Base-by-base conservation (phyloP, 768 basidiomycete genomes). In the Neoboletus subvelutipes region DNA sequence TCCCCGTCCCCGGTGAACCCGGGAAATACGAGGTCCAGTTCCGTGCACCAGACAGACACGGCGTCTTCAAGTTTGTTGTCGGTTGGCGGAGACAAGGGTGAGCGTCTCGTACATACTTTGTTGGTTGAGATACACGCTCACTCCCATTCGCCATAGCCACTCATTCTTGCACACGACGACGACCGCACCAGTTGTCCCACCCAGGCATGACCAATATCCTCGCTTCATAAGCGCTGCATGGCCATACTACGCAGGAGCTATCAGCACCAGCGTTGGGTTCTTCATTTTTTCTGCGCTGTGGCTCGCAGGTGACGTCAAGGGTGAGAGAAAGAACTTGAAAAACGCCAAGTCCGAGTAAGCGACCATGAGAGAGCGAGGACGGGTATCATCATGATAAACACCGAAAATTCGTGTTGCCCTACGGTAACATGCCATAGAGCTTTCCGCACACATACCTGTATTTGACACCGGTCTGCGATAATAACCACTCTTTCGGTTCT, bases 61-160 rank as follows among this genome's bases (percentile, higher is more conserved):
- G 97, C 24, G 97, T 99, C 17, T 99, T 96, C 83, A 98, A 98
- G 70, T 95, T 98, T 68, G 79, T 93, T n/a, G 74, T 97, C 43
- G 83, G 95, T 72, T 85, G 93, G 77, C 92, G 90, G 69, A 86
- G 97, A 60, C 86, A 86, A 71, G 95, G 95, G 86, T 93, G 61
- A 68, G 86, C 68, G 0, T 29, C 24, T 12, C 13, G 51, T 36
- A 63, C 47, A 4, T 39, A 8, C 28, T 49, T 1, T 28, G 17
- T 28, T 9, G 12, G 12, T 65, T 17, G 46, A 6, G 2, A 26
- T 24, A 33, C 29, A n/a, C 18, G 1, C 37, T 45, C 41, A 50
- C 26, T 37, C 24, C 29, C 33, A 45, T 37, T 42, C 18, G 47
- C 4, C 17, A 17, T 60, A 95, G 94, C 36, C 84, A 83, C 76